phyloP scores from a whole-genome alignment of 1,284 basidiomycete genomes.

The Malassezia globosa region DNA sequence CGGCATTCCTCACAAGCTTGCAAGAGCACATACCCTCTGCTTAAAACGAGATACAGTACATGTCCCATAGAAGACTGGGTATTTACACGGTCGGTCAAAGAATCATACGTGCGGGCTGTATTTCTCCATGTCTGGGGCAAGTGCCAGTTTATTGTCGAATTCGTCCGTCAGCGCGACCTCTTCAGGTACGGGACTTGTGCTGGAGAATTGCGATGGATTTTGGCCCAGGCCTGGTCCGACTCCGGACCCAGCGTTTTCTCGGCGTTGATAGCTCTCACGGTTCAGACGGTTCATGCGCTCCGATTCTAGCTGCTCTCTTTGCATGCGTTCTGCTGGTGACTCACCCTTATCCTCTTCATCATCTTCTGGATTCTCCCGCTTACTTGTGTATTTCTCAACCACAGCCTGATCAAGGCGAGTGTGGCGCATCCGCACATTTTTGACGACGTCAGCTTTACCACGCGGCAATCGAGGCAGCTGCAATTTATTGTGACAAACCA shows the following conservation, averaged over 20 bases:
- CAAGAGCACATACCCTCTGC: slow-evolving; percentile 5
- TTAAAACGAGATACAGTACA: not conserved
- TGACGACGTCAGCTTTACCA: slow-evolving; percentile 42
- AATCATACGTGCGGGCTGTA: too few relatives aligned
- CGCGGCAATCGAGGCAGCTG: slow-evolving; percentile 38
- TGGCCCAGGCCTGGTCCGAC: too few relatives aligned
- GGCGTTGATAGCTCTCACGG: slow-evolving; percentile 16
- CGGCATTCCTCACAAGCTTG: not conserved
- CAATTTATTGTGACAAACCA: slow-evolving; percentile 52
- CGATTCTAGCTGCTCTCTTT: not conserved
- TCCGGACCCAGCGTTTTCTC: too few relatives aligned
- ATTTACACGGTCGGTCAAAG: too few relatives aligned
- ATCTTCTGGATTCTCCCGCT: slow-evolving; percentile 6
- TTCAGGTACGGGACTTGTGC: too few relatives aligned
- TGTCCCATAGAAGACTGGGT: not conserved
- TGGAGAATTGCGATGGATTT: too few relatives aligned
- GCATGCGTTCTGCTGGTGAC: not conserved
- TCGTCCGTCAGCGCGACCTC: too few relatives aligned
- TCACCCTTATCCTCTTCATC: slow-evolving; percentile 2
- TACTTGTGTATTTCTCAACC: slow-evolving; percentile 33
- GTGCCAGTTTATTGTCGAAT: too few relatives aligned
- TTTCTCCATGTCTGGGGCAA: too few relatives aligned
- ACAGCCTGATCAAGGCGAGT: slow-evolving; percentile 42
- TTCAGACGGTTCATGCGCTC: slow-evolving; percentile 16
- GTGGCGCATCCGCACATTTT: slow-evolving; percentile 35